Evolutionary conservation across 352 stramenopile genomes (phyloP).

Genomic region (Globisporangium carolinianum): DNA sequence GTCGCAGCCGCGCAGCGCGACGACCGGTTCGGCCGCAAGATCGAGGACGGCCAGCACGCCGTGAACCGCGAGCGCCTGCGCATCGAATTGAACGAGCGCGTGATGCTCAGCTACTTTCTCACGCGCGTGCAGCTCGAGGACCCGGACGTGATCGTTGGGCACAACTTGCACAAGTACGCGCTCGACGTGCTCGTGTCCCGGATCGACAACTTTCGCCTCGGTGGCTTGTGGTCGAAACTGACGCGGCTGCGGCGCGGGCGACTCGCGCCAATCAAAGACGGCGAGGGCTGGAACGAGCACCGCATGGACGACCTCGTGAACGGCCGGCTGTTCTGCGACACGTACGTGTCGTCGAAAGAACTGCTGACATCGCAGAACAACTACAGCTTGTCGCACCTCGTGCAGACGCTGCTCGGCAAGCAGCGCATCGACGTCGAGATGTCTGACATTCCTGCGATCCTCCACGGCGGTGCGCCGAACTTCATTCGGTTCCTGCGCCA

Average conservation of each 20-base stretch:
- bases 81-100: slow-evolving; percentile 78
- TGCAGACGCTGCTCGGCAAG: slow-evolving; percentile 87
- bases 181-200: slow-evolving; percentile 96
- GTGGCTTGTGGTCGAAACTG: slow-evolving; percentile 76
- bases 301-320: slow-evolving; percentile 87
- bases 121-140: slow-evolving; percentile 94
- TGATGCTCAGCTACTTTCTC: slow-evolving; percentile 83
- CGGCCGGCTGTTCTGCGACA: slow-evolving; percentile 96
- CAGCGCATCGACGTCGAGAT: slow-evolving; percentile 91
- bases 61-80: slow-evolving; percentile 51
- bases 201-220: slow-evolving; percentile 90
- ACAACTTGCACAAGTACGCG: slow-evolving; percentile 98
- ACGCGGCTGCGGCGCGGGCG: slow-evolving; percentile 74
- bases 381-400: slow-evolving; percentile 95
- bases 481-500: slow-evolving; percentile 93
- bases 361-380: slow-evolving; percentile 95
- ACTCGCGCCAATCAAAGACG: slow-evolving; percentile 69
- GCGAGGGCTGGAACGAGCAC: slow-evolving; percentile 86
- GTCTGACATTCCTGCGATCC: slow-evolving; percentile 92
- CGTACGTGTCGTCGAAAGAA: slow-evolving; percentile 97
- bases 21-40: slow-evolving; percentile 50
- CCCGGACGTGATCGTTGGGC: slow-evolving; percentile 97
- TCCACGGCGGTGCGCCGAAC: slow-evolving; percentile 79
- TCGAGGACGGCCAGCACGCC: slow-evolving; percentile 20
- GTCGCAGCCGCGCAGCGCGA: slow-evolving; percentile 39